Evolutionary conservation across 352 stramenopile genomes (phyloP).

Genomic region (Globisporangium radiosum): DNA sequence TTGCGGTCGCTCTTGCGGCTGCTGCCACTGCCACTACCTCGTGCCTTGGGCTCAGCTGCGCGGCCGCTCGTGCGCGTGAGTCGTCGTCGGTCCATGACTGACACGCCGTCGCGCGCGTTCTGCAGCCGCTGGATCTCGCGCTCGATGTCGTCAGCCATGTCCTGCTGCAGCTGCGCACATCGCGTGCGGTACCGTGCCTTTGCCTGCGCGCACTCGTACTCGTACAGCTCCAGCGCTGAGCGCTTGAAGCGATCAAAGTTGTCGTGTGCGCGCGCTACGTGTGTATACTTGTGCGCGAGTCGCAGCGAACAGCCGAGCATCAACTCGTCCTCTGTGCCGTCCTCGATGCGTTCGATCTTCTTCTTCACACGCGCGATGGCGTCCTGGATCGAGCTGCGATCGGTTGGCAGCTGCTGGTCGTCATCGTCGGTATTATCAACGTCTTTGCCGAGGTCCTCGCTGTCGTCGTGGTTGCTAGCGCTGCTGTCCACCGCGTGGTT

Average conservation of each 20-base stretch:
- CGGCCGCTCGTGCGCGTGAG: constrained; percentile 12
- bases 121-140: constrained; percentile 48
- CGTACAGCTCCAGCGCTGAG: constrained; percentile 24
- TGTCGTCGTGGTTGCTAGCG: not conserved
- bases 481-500: not conserved
- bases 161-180: constrained; percentile 39
- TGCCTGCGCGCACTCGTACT: constrained; percentile 36
- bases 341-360: constrained; percentile 21
- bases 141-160: constrained; percentile 43
- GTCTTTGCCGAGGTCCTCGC: constrained; percentile 8
- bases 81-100: constrained; percentile 54
- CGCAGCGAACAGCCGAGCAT: constrained; percentile 27
- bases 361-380: constrained; percentile 20
- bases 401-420: constrained; percentile 14
- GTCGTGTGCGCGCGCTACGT: constrained; percentile 22
- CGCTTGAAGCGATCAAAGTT: constrained; percentile 22
- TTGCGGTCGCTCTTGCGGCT: constrained; percentile 12
- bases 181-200: constrained; percentile 28
- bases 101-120: constrained; percentile 54
- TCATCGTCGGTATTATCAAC: constrained; percentile 7
- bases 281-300: constrained; percentile 10
- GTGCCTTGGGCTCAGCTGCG: constrained; percentile 1
- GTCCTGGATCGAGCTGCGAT: constrained; percentile 24
- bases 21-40: not conserved
- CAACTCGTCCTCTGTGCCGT: constrained; percentile 30